Base-by-base conservation (phyloP, 2,329 filamentous ascomycete genomes). In the Parastagonospora avenae region DNA sequence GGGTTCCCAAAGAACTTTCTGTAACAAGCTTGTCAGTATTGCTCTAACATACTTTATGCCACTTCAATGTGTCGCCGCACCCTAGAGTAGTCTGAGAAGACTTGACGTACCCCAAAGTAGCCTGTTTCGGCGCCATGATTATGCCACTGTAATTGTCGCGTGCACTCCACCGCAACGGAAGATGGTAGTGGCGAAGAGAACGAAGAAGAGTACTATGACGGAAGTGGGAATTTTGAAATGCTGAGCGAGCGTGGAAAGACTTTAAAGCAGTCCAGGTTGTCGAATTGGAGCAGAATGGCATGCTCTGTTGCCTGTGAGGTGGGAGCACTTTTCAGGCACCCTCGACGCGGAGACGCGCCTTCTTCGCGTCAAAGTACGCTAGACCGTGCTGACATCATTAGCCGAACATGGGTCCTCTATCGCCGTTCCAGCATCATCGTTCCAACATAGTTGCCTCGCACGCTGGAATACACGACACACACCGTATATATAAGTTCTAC, bases 41-140 rank as follows among this genome's bases (percentile, higher is more conserved):
- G 24, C 6, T 28, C 4, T 19, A 24, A 4, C n/a, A 30, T 9
- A 29, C 15, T 15, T 9, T n/a, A 14, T 24, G 16, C 24, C 28
- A 9, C 45, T 19, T 30, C 30, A 48, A 37, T 33, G 24, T 54
- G 33, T 57, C 46, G 53, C 74, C 79, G 74, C 85, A 92, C 89
- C 87, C 84, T 74, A 93, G 77, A 63, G 87, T 91, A 70, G 82
- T 85, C 79, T 93, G 90, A 59, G 82, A 81, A 66, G 86, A 78
- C 76, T 85, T 87, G 57, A 93, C 91, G 78, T 94, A 96, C 92
- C 90, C 90, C 74, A 96, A 78, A 54, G 90, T 96, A 66, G 89
- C 86, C 77, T 96, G 91, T 72, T 90, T 92, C 15, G 77, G 77
- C 42, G 78, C 62, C 79, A 80, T 80, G 36, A 43, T 56, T 62